Evolutionary conservation across 2,329 filamentous ascomycete genomes (phyloP), one percentile per base, ranked within the genome.

Genomic region (Periconia digitata): DNA sequence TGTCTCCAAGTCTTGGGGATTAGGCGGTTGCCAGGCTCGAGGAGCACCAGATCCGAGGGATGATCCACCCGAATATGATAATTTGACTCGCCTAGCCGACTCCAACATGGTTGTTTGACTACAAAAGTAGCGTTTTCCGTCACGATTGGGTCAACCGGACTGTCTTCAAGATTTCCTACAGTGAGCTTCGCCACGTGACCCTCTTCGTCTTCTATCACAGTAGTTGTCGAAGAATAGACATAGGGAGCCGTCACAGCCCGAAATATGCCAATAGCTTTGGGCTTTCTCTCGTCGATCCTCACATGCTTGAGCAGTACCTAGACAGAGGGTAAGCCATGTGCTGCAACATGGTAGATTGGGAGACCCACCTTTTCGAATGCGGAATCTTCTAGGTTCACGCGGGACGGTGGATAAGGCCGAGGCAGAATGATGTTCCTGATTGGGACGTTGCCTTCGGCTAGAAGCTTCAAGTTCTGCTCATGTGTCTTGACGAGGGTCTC

Each of bases 11-110:
- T 16, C 15, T 53, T 38, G 16, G 53, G 56, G 2, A 61, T 23
- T 12, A 48, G 6, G 3, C 43, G 35, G 35, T 53, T 47, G 18
- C 47, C 40, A 16, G 29, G 10, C 20, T 51, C 20, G 15, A 63
- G 24, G 6, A 58, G 3, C 1, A 56, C 51, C 12, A 63, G 29
- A 38, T 64, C 60, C 6, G 58, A 59, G 15, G 60, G 60, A 36
- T 64, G 59, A 36, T 64, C 60, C 10, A 62, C 50, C 8, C 58
- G 56, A 24, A 64, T 48, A 34, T 64, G 51, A 27, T 55, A 56
- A 1, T 56, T 53, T 0, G 53, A 54, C 24, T 55, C 49, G 13
- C 49, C 23, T 2, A 55, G 36, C 17, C 42, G 38, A 40, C 38
- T 55, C 58, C 57, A 64, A 27, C 56, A 59, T 5, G 59, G 58